phyloP scores from a whole-genome alignment of 345 rosid species.

The Brassica nigra region DNA sequence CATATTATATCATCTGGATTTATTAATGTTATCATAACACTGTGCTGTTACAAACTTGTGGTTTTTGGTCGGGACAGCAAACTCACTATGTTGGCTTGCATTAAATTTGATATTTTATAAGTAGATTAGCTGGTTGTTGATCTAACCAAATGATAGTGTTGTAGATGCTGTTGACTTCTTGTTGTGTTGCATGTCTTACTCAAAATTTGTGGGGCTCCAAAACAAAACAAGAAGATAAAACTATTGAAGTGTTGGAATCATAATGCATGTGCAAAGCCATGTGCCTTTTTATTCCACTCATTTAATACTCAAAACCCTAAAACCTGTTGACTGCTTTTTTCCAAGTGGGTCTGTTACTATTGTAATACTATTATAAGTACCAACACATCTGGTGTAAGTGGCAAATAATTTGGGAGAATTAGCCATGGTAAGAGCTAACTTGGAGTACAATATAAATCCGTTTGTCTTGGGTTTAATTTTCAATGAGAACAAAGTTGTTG shows the following conservation, averaged over 20 bases:
- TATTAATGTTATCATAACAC: conserved; percentile 18
- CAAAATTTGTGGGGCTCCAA: conserved; percentile 31
- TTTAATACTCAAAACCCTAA: neutral
- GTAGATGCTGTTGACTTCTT: conserved; percentile 26
- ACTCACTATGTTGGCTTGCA: conserved; percentile 3
- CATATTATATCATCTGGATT: conserved; percentile 23
- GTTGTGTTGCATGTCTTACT: conserved; percentile 33
- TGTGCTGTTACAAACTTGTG: conserved; percentile 18
- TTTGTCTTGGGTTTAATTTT: too few species aligned
- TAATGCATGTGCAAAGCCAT: conserved; percentile 44
- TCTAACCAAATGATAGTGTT: neutral
- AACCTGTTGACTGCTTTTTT: too few species aligned
- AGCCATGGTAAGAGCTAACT: too few species aligned
- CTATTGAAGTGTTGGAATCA: conserved; percentile 12
- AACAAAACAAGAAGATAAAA: conserved; percentile 1
- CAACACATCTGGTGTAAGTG: too few species aligned
- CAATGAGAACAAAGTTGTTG: too few species aligned
- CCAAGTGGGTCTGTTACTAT: too few species aligned
- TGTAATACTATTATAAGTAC: neutral
- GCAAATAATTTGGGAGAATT: too few species aligned
- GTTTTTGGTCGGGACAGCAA: conserved; percentile 34
- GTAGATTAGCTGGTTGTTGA: conserved; percentile 37
- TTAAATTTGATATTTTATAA: neutral
- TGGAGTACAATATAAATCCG: too few species aligned
- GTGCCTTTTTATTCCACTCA: conserved; percentile 32